Conservation (phyloP, 1,284 basidiomycete genomes). For the Calocybe gambosa region DNA sequence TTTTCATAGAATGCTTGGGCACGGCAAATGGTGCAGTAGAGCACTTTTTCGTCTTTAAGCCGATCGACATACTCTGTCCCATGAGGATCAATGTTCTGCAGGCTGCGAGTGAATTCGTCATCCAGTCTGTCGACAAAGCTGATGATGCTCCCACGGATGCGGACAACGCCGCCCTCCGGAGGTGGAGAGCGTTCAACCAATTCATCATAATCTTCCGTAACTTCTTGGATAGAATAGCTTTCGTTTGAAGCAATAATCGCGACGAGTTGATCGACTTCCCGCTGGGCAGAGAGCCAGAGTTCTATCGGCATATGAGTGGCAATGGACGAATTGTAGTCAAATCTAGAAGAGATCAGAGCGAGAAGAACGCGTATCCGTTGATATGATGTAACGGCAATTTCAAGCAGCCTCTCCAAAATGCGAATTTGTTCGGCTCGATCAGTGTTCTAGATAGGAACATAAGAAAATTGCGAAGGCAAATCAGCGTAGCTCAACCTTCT, state of each 20-base stretch:
- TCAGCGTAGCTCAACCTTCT: slow-evolving; percentile 63
- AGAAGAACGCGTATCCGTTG: slow-evolving; percentile 93
- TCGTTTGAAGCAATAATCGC: slow-evolving; percentile 69
- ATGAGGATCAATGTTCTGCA: slow-evolving; percentile 98
- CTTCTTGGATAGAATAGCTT: slow-evolving; percentile 80
- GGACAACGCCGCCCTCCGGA: slow-evolving; percentile 65
- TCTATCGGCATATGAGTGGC: slow-evolving; percentile 89
- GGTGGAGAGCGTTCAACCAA: slow-evolving; percentile 78
- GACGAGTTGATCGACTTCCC: slow-evolving; percentile 86
- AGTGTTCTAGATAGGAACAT: slow-evolving; percentile 64
- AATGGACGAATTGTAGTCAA: slow-evolving; percentile 93
- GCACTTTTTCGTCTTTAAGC: slow-evolving; percentile 89
- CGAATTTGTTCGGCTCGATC: slow-evolving; percentile 94
- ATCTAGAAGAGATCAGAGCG: slow-evolving; percentile 89
- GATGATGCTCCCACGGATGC: slow-evolving; percentile 88
- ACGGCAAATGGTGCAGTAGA: slow-evolving; percentile 91
- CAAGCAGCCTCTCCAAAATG: slow-evolving; percentile 84
- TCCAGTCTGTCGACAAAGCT: slow-evolving; percentile 95
- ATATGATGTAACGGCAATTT: slow-evolving; percentile 84
- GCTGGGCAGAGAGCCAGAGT: slow-evolving; percentile 84
- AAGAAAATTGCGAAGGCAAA: background rate
- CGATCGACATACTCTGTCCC: slow-evolving; percentile 97
- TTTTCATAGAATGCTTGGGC: slow-evolving; percentile 90
- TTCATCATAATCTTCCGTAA: slow-evolving; percentile 92
- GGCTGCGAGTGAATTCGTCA: slow-evolving; percentile 96